phyloP scores from a whole-genome alignment of 2,329 filamentous ascomycete species.

The Bipolaris sorokiniana region DNA sequence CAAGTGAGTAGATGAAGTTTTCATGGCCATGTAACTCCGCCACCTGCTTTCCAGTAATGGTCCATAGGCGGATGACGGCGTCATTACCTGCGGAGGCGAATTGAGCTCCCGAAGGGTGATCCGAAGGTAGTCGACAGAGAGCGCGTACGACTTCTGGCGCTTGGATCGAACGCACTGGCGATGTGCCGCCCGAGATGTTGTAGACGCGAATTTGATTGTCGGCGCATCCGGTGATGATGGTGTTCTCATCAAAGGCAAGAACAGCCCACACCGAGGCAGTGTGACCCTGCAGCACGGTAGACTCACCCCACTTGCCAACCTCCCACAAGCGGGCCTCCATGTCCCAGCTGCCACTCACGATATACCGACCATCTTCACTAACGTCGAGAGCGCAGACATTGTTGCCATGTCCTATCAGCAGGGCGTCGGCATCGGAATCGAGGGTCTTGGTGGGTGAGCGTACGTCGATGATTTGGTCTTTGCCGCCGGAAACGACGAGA shows the following conservation, averaged over 20 bases:
- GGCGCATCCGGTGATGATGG: slow-evolving; percentile 80
- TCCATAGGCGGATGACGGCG: slow-evolving; percentile 86
- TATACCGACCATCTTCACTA: slow-evolving; percentile 70
- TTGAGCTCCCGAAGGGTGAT: slow-evolving; percentile 82
- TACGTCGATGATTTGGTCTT: slow-evolving; percentile 92
- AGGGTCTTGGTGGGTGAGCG: slow-evolving; percentile 71
- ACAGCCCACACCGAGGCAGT: slow-evolving; percentile 90
- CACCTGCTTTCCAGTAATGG: slow-evolving; percentile 75
- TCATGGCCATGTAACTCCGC: slow-evolving; percentile 86
- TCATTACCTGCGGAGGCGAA: slow-evolving; percentile 96
- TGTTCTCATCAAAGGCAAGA: slow-evolving; percentile 77
- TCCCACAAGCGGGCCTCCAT: slow-evolving; percentile 85
- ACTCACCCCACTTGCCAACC: slow-evolving; percentile 82
- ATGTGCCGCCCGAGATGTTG: slow-evolving; percentile 66
- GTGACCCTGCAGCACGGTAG: slow-evolving; percentile 75
- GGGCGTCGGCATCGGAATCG: slow-evolving; percentile 79
- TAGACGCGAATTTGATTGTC: slow-evolving; percentile 90
- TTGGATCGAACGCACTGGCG: slow-evolving; percentile 67
- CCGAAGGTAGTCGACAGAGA: slow-evolving; percentile 77
- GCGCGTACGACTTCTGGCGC: slow-evolving; percentile 84
- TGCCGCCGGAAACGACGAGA: slow-evolving; percentile 83
- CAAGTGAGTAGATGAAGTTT: slow-evolving; percentile 90
- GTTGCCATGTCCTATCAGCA: slow-evolving; percentile 83
- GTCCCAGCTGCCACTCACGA: slow-evolving; percentile 96
- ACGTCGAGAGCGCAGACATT: slow-evolving; percentile 90